Conservation (phyloP, 441 rosid genomes). For the Cnidoscolus chayamansa region DNA sequence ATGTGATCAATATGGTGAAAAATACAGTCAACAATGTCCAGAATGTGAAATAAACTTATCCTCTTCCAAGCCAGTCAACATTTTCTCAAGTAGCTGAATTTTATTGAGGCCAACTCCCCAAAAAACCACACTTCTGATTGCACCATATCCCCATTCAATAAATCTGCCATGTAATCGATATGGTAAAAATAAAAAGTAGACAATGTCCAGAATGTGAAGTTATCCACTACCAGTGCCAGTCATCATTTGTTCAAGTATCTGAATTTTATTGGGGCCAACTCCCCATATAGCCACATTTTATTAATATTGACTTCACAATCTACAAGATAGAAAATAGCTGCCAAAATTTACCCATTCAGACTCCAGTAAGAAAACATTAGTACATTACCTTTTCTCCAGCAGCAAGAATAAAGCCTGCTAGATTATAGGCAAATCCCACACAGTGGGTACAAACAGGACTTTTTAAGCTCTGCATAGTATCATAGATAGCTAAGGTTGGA, state of each 20-base stretch:
- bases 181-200: neutral
- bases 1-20: neutral
- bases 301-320: constrained; percentile 15
- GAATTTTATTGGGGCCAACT: too few species aligned
- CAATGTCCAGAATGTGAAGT: neutral
- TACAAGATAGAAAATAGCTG: neutral
- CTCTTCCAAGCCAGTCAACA: neutral
- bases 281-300: constrained; percentile 13
- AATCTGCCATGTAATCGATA: neutral
- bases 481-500: constrained; percentile 75
- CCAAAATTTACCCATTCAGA: constrained; percentile 1
- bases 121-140: constrained; percentile 8
- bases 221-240: neutral
- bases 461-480: constrained; percentile 83
- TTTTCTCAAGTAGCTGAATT: neutral
- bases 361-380: constrained; percentile 29
- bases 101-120: neutral
- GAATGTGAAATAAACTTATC: neutral
- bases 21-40: neutral
- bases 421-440: constrained; percentile 72
- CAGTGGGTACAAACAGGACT: constrained; percentile 74
- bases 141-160: neutral
- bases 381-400: constrained; percentile 81
- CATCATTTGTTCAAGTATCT: neutral
- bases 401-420: constrained; percentile 77